A percentile compares a stretch with the other conserved stretches of the same genome.
phyloP scores from a whole-genome alignment of 1,139 yeast genomes.

The Zygoascus meyerae region DNA sequence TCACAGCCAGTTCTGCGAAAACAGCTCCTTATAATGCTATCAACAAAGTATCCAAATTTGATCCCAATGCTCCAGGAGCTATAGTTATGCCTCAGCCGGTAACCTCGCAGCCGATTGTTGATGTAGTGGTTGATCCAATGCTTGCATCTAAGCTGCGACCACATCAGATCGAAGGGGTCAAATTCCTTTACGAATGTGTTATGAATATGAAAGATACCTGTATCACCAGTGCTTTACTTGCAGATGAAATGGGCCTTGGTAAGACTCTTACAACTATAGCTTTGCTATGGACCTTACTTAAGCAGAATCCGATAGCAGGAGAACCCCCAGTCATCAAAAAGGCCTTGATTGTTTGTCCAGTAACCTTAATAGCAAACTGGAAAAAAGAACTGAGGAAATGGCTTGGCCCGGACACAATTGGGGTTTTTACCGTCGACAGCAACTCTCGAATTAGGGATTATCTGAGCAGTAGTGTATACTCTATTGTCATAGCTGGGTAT shows the following conservation, averaged over 20 bases:
- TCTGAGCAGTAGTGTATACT: constrained; percentile 59
- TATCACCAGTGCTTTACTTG: constrained; percentile 77
- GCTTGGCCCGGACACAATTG: constrained; percentile 63
- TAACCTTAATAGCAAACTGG: constrained; percentile 86
- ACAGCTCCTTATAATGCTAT: neutral
- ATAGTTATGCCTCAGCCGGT: constrained; percentile 42
- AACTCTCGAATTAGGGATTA: constrained; percentile 50
- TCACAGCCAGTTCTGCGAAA: neutral
- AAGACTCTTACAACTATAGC: constrained; percentile 85
- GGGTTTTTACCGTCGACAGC: constrained; percentile 33
- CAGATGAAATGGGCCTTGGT: constrained; percentile 98
- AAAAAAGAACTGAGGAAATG: constrained; percentile 81
- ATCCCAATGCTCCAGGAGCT: constrained; percentile 38
- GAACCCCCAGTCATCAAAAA: constrained; percentile 45
- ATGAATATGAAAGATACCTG: constrained; percentile 53
- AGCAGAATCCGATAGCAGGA: constrained; percentile 55
- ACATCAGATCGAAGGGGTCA: constrained; percentile 81
- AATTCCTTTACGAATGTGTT: constrained; percentile 73
- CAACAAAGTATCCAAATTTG: constrained; percentile 35
- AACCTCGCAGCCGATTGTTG: constrained; percentile 26
- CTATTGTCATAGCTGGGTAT: constrained; percentile 79
- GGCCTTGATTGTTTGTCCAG: constrained; percentile 84
- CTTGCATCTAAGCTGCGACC: constrained; percentile 56
- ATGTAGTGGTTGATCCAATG: constrained; percentile 67
- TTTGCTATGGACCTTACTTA: constrained; percentile 74